These are phyloP conservation scores for Jaltomata sinuosa DNA, from an alignment of 257 asterid genomes.

Conservation along the genomic window DNA sequence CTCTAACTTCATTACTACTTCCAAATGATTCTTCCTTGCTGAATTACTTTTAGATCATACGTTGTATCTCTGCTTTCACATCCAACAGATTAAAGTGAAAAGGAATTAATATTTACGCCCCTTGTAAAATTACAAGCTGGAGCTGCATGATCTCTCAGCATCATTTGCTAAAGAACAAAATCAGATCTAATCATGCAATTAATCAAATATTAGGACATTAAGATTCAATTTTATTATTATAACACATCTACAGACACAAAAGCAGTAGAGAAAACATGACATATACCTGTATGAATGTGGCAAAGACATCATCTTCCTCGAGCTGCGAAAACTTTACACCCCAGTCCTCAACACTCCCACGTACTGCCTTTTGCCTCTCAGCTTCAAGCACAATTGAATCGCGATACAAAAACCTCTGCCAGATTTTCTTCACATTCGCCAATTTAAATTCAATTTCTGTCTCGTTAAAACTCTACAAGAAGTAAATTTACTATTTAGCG, in stretches of 20 bases:
- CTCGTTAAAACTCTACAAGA: constrained; percentile 55
- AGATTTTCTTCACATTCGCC: constrained; percentile 68
- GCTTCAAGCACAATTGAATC: constrained; percentile 89
- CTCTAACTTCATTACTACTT: background rate
- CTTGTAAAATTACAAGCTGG: background rate
- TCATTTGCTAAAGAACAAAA: background rate
- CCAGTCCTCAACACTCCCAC: constrained; percentile 60
- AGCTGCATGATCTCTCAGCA: background rate
- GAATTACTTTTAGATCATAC: background rate
- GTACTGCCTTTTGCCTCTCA: constrained; percentile 56
- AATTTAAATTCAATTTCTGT: constrained; percentile 70
- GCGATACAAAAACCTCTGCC: constrained; percentile 90
- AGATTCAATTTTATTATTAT: background rate
- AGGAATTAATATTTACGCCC: background rate
- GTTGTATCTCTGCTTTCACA: background rate
- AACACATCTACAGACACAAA: background rate
- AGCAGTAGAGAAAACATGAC: background rate
- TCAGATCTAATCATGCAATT: background rate
- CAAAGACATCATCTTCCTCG: constrained; percentile 60
- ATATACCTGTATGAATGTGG: constrained; percentile 78
- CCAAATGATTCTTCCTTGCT: background rate
- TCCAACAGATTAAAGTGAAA: background rate
- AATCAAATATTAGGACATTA: background rate
- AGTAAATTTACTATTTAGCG: constrained; percentile 3
- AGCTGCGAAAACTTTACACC: constrained; percentile 47